A percentile compares a stretch with the other conserved stretches of the same genome.
Evolutionary conservation across 164 flowering plant species (phyloP).

Genomic region (Euptelea pleiosperma): DNA sequence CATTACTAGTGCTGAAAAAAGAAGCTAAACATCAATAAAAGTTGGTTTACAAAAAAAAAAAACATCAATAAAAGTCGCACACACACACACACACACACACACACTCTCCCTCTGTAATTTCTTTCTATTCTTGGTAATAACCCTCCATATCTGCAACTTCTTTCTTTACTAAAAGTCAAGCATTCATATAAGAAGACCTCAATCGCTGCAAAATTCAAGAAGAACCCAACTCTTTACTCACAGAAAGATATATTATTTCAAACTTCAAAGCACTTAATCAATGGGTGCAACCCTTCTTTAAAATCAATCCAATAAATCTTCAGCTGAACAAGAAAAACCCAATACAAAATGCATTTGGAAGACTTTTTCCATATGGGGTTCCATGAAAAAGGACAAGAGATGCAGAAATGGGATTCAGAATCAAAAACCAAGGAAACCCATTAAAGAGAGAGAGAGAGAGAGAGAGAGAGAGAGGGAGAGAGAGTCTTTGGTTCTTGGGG

Average conservation of each 20-base stretch:
- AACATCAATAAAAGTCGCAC: background rate
- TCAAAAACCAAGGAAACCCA: constrained; percentile 12
- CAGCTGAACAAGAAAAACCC: background rate
- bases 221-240: constrained; percentile 3
- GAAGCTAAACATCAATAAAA: background rate
- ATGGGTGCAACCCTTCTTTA: background rate
- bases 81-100: too few species aligned
- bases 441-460: background rate
- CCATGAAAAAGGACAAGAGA: background rate
- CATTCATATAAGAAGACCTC: too few species aligned
- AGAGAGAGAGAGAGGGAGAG: constrained; percentile 6
- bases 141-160: constrained; percentile 7
- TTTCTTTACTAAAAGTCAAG: too few species aligned
- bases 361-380: constrained; percentile 11
- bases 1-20: constrained; percentile 9
- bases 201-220: too few species aligned
- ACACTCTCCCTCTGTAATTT: background rate
- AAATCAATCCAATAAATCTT: constrained; percentile 4
- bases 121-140: background rate
- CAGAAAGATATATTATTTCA: background rate
- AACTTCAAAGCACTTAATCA: background rate
- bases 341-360: constrained; percentile 9
- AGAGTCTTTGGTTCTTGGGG: constrained; percentile 19
- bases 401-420: background rate
- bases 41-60: constrained; percentile 9